These are phyloP conservation scores for Volvox africanus DNA, from an alignment of 139 green algal species.

Conservation along the genomic window DNA sequence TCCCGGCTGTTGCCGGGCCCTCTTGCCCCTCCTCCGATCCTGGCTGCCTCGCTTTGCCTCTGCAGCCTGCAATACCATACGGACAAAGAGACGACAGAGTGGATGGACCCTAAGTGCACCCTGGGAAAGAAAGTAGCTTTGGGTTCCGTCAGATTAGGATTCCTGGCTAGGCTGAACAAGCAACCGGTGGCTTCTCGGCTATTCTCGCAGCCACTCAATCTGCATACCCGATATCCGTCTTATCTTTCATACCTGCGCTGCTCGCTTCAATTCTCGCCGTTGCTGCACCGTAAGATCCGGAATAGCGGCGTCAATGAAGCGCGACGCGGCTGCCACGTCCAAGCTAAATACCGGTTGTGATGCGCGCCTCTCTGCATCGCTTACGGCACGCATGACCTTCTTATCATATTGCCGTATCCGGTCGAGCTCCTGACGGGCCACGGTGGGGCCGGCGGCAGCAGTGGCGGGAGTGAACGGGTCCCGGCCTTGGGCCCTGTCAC, in stretches of 20 bases:
- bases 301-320: constrained; percentile 74
- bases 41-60: not conserved
- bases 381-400: constrained; percentile 56
- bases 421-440: constrained; percentile 47
- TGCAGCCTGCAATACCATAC: not conserved
- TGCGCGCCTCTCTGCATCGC: constrained; percentile 48
- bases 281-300: constrained; percentile 67
- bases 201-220: not conserved
- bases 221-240: not conserved
- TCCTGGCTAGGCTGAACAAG: not conserved
- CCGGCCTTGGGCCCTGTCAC: constrained; percentile 9
- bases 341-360: constrained; percentile 46
- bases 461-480: constrained; percentile 27
- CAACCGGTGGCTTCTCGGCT: not conserved
- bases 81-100: not conserved
- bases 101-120: not conserved
- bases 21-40: not conserved
- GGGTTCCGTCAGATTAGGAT: not conserved
- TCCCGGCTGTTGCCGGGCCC: not conserved
- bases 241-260: not conserved
- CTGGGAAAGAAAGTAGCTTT: not conserved
- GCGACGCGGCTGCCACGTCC: constrained; percentile 69
- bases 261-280: constrained; percentile 14
- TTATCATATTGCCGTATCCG: constrained; percentile 66
- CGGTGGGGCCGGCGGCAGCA: not conserved